Evolutionary conservation across 495 filamentous ascomycete species (phyloP).

Genomic region (Monascus purpureus): DNA sequence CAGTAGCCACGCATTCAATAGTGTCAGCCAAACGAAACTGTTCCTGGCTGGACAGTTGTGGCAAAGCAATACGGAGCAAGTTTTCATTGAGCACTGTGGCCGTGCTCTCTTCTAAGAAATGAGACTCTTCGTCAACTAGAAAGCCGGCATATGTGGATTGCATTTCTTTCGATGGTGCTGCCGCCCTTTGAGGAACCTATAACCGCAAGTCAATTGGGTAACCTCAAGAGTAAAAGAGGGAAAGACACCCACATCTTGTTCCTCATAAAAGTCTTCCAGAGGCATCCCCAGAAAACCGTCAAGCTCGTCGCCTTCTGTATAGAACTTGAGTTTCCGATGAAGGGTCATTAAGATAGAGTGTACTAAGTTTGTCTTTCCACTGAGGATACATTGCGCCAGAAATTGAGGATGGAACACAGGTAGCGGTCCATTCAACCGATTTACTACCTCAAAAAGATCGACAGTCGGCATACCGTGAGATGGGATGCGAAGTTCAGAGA

Average conservation of each 20-base stretch:
- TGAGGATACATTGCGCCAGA: slow-evolving; percentile 72
- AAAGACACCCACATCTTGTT: slow-evolving; percentile 29
- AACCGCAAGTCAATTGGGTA: too few species aligned
- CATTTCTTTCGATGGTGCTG: slow-evolving; percentile 34
- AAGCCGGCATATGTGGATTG: slow-evolving; percentile 41
- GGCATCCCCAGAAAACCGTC: slow-evolving; percentile 68
- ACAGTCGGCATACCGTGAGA: slow-evolving; percentile 30
- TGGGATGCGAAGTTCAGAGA: slow-evolving; percentile 50
- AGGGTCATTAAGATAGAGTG: slow-evolving; percentile 62
- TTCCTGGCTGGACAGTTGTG: slow-evolving; percentile 73
- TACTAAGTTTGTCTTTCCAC: slow-evolving; percentile 61
- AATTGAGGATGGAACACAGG: slow-evolving; percentile 93
- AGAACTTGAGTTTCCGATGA: slow-evolving; percentile 69
- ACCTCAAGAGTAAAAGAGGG: too few species aligned
- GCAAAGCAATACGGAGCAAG: slow-evolving; percentile 58
- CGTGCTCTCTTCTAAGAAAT: slow-evolving; percentile 56
- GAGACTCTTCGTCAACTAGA: slow-evolving; percentile 43
- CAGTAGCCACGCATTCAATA: slow-evolving; percentile 73
- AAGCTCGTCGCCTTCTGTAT: slow-evolving; percentile 66
- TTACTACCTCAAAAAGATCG: slow-evolving; percentile 70
- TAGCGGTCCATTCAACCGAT: slow-evolving; percentile 70
- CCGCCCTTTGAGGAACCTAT: slow-evolving; percentile 22
- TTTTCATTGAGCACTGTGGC: slow-evolving; percentile 62
- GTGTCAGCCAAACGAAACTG: slow-evolving; percentile 82
- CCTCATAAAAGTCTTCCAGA: slow-evolving; percentile 54